A percentile compares a stretch with the other conserved stretches of the same genome.
These are phyloP conservation scores for Gaeumannomyces sp. DNA, from an alignment of 2,329 filamentous ascomycete genomes.

Conservation along the genomic window DNA sequence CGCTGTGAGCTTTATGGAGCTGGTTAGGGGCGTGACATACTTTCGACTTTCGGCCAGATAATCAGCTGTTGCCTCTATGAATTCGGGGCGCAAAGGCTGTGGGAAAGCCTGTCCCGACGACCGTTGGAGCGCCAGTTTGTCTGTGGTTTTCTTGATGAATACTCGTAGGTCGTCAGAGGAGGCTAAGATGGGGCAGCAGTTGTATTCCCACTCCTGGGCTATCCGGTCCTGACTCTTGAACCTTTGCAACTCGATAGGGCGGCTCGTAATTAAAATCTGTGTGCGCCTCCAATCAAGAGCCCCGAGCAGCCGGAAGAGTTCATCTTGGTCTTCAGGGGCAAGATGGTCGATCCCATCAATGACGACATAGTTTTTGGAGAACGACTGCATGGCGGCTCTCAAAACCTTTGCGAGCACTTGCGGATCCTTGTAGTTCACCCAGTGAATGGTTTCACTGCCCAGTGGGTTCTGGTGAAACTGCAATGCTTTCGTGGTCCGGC, in stretches of 20 bases:
- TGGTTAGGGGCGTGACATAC: background rate
- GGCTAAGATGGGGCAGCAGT: background rate
- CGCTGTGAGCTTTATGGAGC: too few relatives aligned
- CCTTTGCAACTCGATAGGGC: background rate
- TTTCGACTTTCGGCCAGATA: background rate
- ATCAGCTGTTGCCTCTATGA: background rate
- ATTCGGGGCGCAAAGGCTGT: background rate
- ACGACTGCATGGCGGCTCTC: background rate
- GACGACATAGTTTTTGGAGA: background rate
- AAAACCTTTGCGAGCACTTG: background rate
- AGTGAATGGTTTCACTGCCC: background rate
- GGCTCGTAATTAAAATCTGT: background rate
- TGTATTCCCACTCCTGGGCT: background rate
- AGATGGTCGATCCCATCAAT: slow-evolving; percentile 1
- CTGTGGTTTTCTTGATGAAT: background rate
- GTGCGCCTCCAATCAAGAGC: background rate
- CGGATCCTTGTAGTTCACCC: slow-evolving; percentile 2
- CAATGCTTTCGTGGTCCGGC: background rate
- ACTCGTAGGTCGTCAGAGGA: background rate
- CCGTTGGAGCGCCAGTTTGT: background rate
- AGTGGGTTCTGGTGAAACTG: background rate
- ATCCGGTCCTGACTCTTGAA: background rate
- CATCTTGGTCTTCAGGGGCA: background rate
- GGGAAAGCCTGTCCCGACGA: background rate
- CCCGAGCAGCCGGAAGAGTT: background rate